Conservation (phyloP, 768 basidiomycete genomes). For the Mrakia blollopis region DNA sequence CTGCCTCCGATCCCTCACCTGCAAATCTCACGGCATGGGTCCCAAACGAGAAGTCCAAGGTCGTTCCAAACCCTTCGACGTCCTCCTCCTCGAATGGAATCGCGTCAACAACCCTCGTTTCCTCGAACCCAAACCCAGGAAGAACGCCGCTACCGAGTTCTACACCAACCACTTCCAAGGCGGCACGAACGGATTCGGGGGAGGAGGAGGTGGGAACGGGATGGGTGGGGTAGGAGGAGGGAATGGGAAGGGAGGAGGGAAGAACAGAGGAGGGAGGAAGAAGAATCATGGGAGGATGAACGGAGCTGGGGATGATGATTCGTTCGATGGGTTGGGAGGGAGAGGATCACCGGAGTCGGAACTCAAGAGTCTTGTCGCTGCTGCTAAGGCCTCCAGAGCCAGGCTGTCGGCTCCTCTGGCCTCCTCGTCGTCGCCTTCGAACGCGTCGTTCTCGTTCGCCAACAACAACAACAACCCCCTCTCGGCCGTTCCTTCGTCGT, state of each 20-base stretch:
- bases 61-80: slow-evolving; percentile 76
- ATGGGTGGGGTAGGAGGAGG: not conserved
- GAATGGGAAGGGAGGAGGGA: not conserved
- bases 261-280: not conserved
- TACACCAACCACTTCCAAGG: not conserved
- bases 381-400: slow-evolving; percentile 17
- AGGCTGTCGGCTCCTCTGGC: slow-evolving; percentile 6
- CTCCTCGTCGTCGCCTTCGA: not conserved
- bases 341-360: slow-evolving; percentile 14
- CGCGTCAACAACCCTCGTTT: slow-evolving; percentile 42
- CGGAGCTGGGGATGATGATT: not conserved
- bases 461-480: no score
- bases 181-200: not conserved
- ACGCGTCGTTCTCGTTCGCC: not conserved
- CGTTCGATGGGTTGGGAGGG: not conserved
- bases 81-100: slow-evolving; percentile 79
- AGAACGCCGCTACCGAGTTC: not conserved
- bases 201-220: not conserved
- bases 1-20: slow-evolving; percentile 91
- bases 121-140: slow-evolving; percentile 23
- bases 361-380: slow-evolving; percentile 7
- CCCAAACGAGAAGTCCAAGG: slow-evolving; percentile 88
- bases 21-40: slow-evolving; percentile 97
- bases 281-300: not conserved
- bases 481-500: not conserved